Conservation (phyloP, 148 eudicot genomes). For the Polygonum aviculare region DNA sequence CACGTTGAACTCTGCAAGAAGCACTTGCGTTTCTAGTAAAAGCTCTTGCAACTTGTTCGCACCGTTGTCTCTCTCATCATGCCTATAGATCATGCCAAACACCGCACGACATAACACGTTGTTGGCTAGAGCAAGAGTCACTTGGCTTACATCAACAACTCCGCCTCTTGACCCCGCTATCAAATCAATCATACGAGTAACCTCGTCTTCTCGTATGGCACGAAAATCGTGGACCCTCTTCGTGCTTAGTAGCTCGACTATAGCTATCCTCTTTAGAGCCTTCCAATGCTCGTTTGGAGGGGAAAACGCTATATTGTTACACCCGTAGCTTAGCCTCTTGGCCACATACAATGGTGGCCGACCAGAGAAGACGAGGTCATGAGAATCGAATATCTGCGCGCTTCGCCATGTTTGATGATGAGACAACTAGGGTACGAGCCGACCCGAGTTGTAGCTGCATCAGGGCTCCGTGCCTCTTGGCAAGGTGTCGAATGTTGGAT, state of each 20-base stretch:
- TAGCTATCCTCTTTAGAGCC: slow-evolving; percentile 29
- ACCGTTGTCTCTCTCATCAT: background rate
- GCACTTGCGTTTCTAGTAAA: slow-evolving; percentile 20
- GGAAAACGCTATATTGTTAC: slow-evolving; percentile 23
- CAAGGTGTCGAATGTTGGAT: slow-evolving; percentile 28
- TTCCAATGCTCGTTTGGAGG: slow-evolving; percentile 47
- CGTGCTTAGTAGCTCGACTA: slow-evolving; percentile 26
- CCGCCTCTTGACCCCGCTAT: slow-evolving; percentile 1
- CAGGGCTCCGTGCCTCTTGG: slow-evolving; percentile 31
- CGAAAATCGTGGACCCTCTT: slow-evolving; percentile 37
- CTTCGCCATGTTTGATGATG: slow-evolving; percentile 34
- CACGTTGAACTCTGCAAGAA: slow-evolving; percentile 39
- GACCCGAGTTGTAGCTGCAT: slow-evolving; percentile 48
- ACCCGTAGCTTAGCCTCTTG: slow-evolving; percentile 27
- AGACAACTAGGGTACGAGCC: slow-evolving; percentile 39
- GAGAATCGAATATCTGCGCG: slow-evolving; percentile 33
- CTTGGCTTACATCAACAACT: slow-evolving; percentile 30
- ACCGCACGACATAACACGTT: slow-evolving; percentile 37
- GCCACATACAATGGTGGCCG: slow-evolving; percentile 30
- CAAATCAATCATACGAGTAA: slow-evolving; percentile 21
- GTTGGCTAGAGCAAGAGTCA: slow-evolving; percentile 25
- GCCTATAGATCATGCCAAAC: slow-evolving; percentile 20
- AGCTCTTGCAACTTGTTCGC: slow-evolving; percentile 16
- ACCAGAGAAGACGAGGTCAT: slow-evolving; percentile 36
- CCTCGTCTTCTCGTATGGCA: slow-evolving; percentile 27